Evolutionary conservation across 1,284 basidiomycete species (phyloP), one percentile per base, ranked within the genome.

Genomic region (Cutaneotrichosporon spelunceum): DNA sequence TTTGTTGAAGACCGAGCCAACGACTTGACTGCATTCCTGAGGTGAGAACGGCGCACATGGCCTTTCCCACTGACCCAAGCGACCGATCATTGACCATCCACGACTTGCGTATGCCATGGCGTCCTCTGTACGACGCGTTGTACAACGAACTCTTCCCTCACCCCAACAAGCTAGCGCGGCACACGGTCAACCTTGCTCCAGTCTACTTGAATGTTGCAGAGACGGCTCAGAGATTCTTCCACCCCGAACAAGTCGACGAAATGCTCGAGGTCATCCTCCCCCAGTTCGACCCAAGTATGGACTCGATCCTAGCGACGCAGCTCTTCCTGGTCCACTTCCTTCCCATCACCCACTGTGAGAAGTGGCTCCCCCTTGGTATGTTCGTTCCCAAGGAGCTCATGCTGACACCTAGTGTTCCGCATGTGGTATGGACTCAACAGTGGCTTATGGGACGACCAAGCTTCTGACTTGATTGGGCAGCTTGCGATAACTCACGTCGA

Each of bases 71-170:
- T 77, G 74, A 59, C 78, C 86, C 83, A 33, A 85, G 83, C 71
- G 90, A 89, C 56, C 88, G 88, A 79, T 87, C 88, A 70, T 78
- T 94, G 54, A 83, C 84, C 57, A 86, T 93, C 65, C 82, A 88
- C 47, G 92, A 96, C 75, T 81, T 97, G 77, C 84, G 91, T 62
- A 83, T 97, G 1, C 90, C 91, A 1, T 96, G 93, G 93, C 85
- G 86, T 70, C 89, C 91, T 1, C 82, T 95, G 5, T 93, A 88
- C 76, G 85, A 89, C 60, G 85, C 91, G 24, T 83, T 96, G 16
- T 86, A 84, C 68, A 83, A 87, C 69, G 91, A 95, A 73, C 80
- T 95, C 53, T 94, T 93, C 76, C 84, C 92, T 54, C 90, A 86
- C 63, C 84, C 90, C 66, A 83, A 90, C 62, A 88, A 90, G 74